Base-by-base conservation (phyloP, 192 early-diverging fungal genomes). In the Spizellomyces sp. region DNA sequence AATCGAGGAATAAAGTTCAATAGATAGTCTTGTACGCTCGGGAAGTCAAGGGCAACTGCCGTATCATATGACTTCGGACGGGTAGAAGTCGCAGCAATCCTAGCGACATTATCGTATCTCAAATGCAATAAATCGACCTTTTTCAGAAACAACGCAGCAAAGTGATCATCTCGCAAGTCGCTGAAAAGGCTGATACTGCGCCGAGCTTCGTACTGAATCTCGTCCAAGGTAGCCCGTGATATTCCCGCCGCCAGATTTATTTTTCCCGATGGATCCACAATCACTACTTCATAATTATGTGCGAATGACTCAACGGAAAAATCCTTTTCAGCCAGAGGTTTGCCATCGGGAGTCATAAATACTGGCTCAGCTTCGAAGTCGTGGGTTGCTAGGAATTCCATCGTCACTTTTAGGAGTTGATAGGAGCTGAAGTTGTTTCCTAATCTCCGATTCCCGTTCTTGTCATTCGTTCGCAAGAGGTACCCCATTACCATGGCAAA, bases 401-500 rank as follows among this genome's bases (percentile, higher is more conserved):
- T 86, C 0, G 91, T 88, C 48, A 94, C 90, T 52, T 89, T 88
- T 60, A 96, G 81, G 73, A 99, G 81, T 76, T 96, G 93, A 77
- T 94, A 94, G 8, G 92, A 89, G 75, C 86, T 92, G 80, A 91
- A 94, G 12, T 84, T 81, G 43, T 80, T 81, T 12, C 86, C 82
- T 43, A 96, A 74, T 60, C 85, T 88, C 15, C 64, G 67, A 43
- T 67, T 48, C 9, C 67, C 76, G 59, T 61, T 8, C 50, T 70
- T 79, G 86, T 90, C 87, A 58, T 75, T 55, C 17, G 82, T 78
- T 59, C 90, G 76, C 61, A 99, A 77, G 55, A 99, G 80, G 73
- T 92, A 96, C 0, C 83, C 92, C 81, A 96, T 88, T n/a, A 96
- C 59, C 93, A 97, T 92, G 47, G 87, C 82, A 45, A 92, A 90